A percentile compares a stretch with the other conserved stretches of the same genome.
Conservation (phyloP, 768 basidiomycete genomes). For the Lactarius pseudohatsudake region DNA sequence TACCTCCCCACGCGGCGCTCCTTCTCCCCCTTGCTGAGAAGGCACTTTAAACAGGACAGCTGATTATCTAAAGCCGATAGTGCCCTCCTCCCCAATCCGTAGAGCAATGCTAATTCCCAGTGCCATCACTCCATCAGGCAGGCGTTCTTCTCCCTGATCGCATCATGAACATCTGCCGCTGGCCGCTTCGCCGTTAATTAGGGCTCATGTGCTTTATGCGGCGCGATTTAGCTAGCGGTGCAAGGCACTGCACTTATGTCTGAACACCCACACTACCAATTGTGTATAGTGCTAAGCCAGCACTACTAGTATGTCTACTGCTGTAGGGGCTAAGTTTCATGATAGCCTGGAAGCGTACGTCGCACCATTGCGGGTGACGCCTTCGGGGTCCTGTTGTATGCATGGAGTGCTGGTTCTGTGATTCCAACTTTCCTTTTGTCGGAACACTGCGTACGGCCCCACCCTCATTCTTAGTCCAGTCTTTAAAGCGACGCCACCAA, state of each 20-base stretch:
- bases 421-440: not conserved
- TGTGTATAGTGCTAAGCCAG: not conserved
- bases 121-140: slow-evolving; percentile 10
- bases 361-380: not conserved
- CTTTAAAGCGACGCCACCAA: slow-evolving; percentile 9
- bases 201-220: not conserved
- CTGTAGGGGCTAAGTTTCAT: not conserved
- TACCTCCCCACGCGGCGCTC: slow-evolving; percentile 5
- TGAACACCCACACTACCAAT: not conserved
- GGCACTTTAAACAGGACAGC: slow-evolving; percentile 3
- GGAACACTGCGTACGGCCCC: not conserved
- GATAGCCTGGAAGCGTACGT: not conserved
- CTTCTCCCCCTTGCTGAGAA: slow-evolving; percentile 10
- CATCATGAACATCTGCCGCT: slow-evolving; percentile 3
- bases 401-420: not conserved
- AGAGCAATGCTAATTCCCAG: slow-evolving; percentile 16
- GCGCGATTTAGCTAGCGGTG: not conserved
- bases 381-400: not conserved
- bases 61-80: slow-evolving; percentile 8
- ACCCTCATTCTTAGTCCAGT: not conserved
- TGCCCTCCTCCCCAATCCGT: slow-evolving; percentile 5
- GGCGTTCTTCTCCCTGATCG: slow-evolving; percentile 20
- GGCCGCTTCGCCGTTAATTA: slow-evolving; percentile 7
- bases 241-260: not conserved
- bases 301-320: not conserved